Conservation (phyloP, 2,329 filamentous ascomycete species). For the Colletotrichum spinosum region DNA sequence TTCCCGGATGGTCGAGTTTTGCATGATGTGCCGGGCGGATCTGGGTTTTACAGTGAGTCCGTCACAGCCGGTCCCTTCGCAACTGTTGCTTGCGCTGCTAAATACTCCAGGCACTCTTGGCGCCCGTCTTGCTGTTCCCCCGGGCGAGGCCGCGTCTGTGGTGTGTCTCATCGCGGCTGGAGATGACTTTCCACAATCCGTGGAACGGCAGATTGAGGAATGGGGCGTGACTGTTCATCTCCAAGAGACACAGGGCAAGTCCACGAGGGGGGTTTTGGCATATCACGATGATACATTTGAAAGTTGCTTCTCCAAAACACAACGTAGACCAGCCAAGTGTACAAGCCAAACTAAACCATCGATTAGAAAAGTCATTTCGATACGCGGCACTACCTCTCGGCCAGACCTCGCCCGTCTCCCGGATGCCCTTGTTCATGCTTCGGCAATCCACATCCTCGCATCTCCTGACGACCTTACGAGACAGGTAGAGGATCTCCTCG, state of each 20-base stretch:
- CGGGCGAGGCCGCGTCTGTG: not conserved
- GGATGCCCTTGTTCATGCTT: not conserved
- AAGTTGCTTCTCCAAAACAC: not conserved
- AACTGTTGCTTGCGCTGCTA: not conserved
- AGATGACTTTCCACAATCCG: slow-evolving; percentile 3
- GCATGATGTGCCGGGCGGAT: slow-evolving; percentile 22
- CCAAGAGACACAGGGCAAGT: not conserved
- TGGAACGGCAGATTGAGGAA: slow-evolving; percentile 1
- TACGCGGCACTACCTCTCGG: not conserved
- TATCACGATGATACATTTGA: slow-evolving; percentile 26
- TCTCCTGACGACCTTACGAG: not conserved
- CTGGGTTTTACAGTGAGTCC: slow-evolving; percentile 25
- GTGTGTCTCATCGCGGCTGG: slow-evolving; percentile 22
- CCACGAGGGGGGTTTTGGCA: slow-evolving; percentile 7
- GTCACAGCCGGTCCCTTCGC: too few relatives aligned
- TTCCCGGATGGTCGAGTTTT: slow-evolving; percentile 22
- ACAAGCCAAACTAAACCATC: not conserved
- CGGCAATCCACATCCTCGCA: slow-evolving; percentile 5
- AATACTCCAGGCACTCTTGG: slow-evolving; percentile 26
- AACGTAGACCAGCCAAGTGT: not conserved
- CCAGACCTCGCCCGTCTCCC: too few relatives aligned
- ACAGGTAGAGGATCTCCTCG: not conserved
- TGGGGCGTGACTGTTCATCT: slow-evolving; percentile 4
- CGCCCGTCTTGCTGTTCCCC: slow-evolving; percentile 23
- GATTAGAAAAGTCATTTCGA: not conserved